Conservation (phyloP, 1,284 basidiomycete genomes). For the Wallemia mellicola region DNA sequence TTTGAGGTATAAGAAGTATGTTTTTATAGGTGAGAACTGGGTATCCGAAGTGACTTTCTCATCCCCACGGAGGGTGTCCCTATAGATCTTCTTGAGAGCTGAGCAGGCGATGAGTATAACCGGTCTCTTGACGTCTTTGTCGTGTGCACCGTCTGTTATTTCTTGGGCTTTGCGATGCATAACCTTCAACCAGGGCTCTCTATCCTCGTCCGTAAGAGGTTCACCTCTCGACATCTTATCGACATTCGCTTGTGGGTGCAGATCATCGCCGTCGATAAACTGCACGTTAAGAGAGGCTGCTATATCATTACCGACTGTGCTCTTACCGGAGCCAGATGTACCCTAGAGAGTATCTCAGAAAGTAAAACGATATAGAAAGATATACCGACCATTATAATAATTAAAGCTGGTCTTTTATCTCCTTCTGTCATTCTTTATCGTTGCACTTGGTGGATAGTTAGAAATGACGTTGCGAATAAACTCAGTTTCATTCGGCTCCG, state of each 20-base stretch:
- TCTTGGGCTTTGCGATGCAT: slow-evolving; percentile 37
- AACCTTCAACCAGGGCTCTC: slow-evolving; percentile 51
- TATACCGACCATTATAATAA: not conserved
- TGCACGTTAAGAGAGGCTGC: slow-evolving; percentile 30
- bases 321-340: slow-evolving; percentile 32
- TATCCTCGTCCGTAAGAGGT: slow-evolving; percentile 54
- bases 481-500: no score
- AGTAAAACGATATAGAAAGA: not conserved
- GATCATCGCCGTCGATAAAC: slow-evolving; percentile 66
- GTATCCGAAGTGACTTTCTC: slow-evolving; percentile 7
- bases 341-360: slow-evolving; percentile 4
- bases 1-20: slow-evolving; percentile 56
- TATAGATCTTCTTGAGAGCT: slow-evolving; percentile 50
- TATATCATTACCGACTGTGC: slow-evolving; percentile 42
- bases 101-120: slow-evolving; percentile 60
- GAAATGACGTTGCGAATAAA: no score
- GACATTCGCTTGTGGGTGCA: slow-evolving; percentile 54
- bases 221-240: slow-evolving; percentile 57
- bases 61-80: slow-evolving; percentile 42
- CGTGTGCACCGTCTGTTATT: slow-evolving; percentile 13
- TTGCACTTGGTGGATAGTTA: no score
- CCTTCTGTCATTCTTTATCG: no score
- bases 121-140: slow-evolving; percentile 12
- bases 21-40: slow-evolving; percentile 19
- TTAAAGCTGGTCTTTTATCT: not conserved